Base-by-base conservation (phyloP, 208 protist genomes). In the Acanthamoeba royreba region DNA sequence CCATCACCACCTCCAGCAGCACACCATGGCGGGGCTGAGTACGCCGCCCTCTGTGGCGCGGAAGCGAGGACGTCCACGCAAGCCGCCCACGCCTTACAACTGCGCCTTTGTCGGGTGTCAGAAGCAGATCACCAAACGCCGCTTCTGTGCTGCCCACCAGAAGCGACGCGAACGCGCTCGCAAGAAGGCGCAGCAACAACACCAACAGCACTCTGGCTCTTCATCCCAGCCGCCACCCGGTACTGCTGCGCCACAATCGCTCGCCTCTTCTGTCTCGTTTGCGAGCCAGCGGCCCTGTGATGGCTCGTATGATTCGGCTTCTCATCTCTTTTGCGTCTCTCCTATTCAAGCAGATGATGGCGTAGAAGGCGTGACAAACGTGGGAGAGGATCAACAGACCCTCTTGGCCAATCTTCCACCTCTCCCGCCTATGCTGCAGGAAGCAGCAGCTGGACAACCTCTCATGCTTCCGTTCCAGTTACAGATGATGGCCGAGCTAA, bases 141-240 rank as follows among this genome's bases (percentile, higher is more conserved):
- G 79, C 22, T 87, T 87, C 79, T 87, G 79, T 38, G 43, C 79
- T 35, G 79, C 79, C 45, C 79, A 87, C 28, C 79, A 87, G 46
- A 87, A 87, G 31, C 79, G 79, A 9, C 43, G 79, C n/a, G 79
- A 87, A 28, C 22, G 79, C 9, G 79, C 79, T 8, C 40, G 79
- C 45, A 87, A 61, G 19, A 87, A 87, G 79, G 43, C 79, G 17
- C 79, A 87, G 49, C 79, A 61, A 47, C 72, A 83, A 28, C 72
- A 49, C 15, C 58, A 69, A 69, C 69, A 42, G 40, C 38, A 22
- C 69, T n/a, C n/a, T n/a, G n/a, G n/a, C n/a, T n/a, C n/a, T n/a
- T n/a, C n/a, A n/a, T n/a, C n/a, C n/a, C n/a, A n/a, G n/a, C n/a
- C n/a, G n/a, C n/a, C n/a, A n/a, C n/a, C n/a, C n/a, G n/a, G n/a